Base-by-base conservation (phyloP, 2,329 filamentous ascomycete species). In the Colletotrichum tanaceti region DNA sequence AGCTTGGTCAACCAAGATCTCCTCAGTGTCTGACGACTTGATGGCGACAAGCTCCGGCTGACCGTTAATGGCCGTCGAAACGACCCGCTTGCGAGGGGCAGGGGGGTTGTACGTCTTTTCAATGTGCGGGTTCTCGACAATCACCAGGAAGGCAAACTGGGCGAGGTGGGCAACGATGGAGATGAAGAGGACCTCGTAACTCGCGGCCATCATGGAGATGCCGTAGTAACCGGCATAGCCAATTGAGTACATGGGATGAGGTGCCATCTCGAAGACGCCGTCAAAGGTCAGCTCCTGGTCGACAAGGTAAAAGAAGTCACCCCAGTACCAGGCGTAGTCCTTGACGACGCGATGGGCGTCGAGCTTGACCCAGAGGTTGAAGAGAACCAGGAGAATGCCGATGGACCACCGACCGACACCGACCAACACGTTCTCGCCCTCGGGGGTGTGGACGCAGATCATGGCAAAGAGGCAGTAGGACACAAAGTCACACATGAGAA, bases 301-400 rank as follows among this genome's bases (percentile, higher is more conserved):
- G 79, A 99, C 93, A 76, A 99, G 90, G 81, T 94, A 99, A 85
- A 98, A 99, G 82, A 98, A 98, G 80, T 99, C 96, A 70, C 96
- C 96, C 96, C 96, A 99, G 81, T 98, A 99, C 96, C 96, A 99
- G 35, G 96, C 96, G 82, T 94, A 99, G 81, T 99, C 96, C 81
- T 98, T 98, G 77, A 99, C 96, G 58, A 99, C 96, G 70, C 96
- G 89, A 80, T 99, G 96, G 22, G 96, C 96, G 80, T 99, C 96
- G 71, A 99, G 86, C 82, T 99, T 99, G 72, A 99, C 96, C 94
- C 96, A 98, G 24, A 98, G 86, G 79, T 98, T 99, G 87, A 99
- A 98, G 66, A 92, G 86, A 71, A 99, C 91, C 32, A 98, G 86
- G 47, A 87, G 81, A 72, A 95, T 87, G 59, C 96, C 96, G 54